Conservation (phyloP, 352 stramenopile genomes). For the Globisporangium solare region DNA sequence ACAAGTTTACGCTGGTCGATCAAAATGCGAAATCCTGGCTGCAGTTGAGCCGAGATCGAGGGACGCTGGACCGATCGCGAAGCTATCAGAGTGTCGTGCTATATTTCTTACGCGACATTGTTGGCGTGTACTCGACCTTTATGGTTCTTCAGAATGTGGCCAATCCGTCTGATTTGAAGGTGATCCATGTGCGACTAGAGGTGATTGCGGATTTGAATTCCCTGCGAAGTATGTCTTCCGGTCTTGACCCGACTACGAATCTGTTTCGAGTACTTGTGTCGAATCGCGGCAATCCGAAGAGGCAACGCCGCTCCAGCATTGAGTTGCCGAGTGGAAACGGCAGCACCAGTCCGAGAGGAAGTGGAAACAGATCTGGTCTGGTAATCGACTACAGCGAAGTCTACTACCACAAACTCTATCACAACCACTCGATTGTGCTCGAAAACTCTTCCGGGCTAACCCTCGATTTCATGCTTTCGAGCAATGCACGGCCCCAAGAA, state of each 20-base stretch:
- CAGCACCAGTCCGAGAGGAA: slow-evolving; percentile 13
- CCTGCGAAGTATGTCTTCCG: slow-evolving; percentile 75
- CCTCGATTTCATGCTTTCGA: slow-evolving; percentile 85
- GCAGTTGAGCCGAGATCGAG: slow-evolving; percentile 74
- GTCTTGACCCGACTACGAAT: slow-evolving; percentile 57
- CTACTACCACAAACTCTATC: slow-evolving; percentile 87
- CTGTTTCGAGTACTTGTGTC: slow-evolving; percentile 86
- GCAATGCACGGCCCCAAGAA: slow-evolving; percentile 71
- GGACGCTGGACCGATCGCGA: slow-evolving; percentile 60
- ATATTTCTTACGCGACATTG: slow-evolving; percentile 72
- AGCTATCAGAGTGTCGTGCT: slow-evolving; percentile 85
- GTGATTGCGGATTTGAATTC: slow-evolving; percentile 85
- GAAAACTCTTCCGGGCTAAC: slow-evolving; percentile 82
- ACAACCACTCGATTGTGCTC: slow-evolving; percentile 88
- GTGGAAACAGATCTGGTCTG: slow-evolving; percentile 20
- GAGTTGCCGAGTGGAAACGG: slow-evolving; percentile 22
- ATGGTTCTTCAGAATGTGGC: slow-evolving; percentile 81
- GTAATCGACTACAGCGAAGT: slow-evolving; percentile 84
- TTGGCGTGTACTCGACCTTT: slow-evolving; percentile 84
- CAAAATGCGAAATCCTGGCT: slow-evolving; percentile 73
- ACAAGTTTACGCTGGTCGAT: slow-evolving; percentile 71
- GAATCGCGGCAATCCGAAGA: slow-evolving; percentile 56
- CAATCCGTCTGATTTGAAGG: slow-evolving; percentile 81
- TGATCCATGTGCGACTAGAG: slow-evolving; percentile 83
- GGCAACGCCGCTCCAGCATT: slow-evolving; percentile 52